Percentiles rank a stretch among this genome's conserved stretches.
Evolutionary conservation across 805 yeast species (phyloP).

Genomic region (Starmerella vitae): DNA sequence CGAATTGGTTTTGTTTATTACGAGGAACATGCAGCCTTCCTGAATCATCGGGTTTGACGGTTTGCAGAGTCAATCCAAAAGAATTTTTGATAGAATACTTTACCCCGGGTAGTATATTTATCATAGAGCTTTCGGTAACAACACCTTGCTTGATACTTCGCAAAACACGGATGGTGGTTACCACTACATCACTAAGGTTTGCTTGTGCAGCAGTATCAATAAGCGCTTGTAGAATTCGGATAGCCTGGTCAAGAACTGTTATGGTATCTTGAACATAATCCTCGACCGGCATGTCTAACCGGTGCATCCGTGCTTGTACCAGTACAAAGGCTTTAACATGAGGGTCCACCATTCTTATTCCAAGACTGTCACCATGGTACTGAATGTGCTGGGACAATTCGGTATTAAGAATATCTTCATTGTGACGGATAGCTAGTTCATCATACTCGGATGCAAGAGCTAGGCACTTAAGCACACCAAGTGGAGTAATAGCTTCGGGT

Average conservation of each 20-base stretch:
- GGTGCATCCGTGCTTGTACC: slow-evolving; percentile 56
- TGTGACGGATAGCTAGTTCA: slow-evolving; percentile 81
- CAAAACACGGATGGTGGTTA: slow-evolving; percentile 55
- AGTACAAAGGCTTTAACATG: slow-evolving; percentile 65
- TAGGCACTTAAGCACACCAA: slow-evolving; percentile 44
- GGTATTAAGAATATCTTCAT: slow-evolving; percentile 74
- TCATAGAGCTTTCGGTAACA: slow-evolving; percentile 12
- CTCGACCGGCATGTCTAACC: slow-evolving; percentile 77
- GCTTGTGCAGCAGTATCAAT: slow-evolving; percentile 80
- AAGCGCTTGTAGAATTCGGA: slow-evolving; percentile 86
- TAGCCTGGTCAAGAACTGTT: slow-evolving; percentile 82
- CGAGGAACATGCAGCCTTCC: slow-evolving; percentile 34
- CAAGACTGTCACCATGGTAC: slow-evolving; percentile 35
- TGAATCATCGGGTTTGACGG: slow-evolving; percentile 27
- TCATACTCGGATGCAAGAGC: slow-evolving; percentile 68
- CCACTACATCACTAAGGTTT: slow-evolving; percentile 53
- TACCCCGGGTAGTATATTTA: slow-evolving; percentile 17
- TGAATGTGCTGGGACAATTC: slow-evolving; percentile 63
- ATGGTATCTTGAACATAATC: slow-evolving; percentile 91
- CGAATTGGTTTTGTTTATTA: slow-evolving; percentile 37
- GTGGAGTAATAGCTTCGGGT: slow-evolving; percentile 31
- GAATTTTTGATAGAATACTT: slow-evolving; percentile 3
- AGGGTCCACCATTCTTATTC: slow-evolving; percentile 63
- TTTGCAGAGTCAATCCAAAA: slow-evolving; percentile 13
- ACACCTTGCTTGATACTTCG: slow-evolving; percentile 72